Percentiles rank a stretch among this genome's conserved stretches.
Evolutionary conservation across 768 basidiomycete genomes (phyloP).

Genomic region (Sarcodon sp.): DNA sequence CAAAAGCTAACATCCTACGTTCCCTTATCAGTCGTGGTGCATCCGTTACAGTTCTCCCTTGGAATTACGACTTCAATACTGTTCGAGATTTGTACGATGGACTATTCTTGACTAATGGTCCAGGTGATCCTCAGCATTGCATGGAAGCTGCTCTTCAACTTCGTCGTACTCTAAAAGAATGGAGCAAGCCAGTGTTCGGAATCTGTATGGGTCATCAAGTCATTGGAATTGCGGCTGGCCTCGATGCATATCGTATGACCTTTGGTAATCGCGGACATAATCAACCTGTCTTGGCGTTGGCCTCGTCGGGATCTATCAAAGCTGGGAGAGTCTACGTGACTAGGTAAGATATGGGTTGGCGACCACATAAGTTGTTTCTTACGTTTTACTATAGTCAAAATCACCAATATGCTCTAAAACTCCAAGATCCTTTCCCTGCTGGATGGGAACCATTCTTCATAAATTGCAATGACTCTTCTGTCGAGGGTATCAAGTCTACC

Average conservation of each 20-base stretch:
- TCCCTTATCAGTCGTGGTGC: conserved; percentile 86
- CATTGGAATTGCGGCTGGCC: conserved; percentile 92
- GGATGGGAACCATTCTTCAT: conserved; percentile 99
- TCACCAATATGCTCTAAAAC: conserved; percentile 93
- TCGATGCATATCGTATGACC: conserved; percentile 96
- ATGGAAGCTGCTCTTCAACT: conserved; percentile 75
- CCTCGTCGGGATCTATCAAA: conserved; percentile 86
- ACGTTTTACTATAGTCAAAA: conserved; percentile 52
- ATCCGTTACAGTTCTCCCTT: conserved; percentile 89
- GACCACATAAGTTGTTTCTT: conserved; percentile 2
- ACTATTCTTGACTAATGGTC: conserved; percentile 92
- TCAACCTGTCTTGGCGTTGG: conserved; percentile 92
- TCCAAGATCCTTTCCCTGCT: conserved; percentile 89
- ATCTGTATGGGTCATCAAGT: conserved; percentile 99
- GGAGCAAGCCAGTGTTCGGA: conserved; percentile 91
- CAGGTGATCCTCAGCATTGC: conserved; percentile 87
- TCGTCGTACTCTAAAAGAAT: conserved; percentile 72
- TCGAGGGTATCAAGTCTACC: conserved; percentile 97
- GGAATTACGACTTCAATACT: conserved; percentile 94
- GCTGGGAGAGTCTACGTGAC: conserved; percentile 97
- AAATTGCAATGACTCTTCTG: conserved; percentile 98
- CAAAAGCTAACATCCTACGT: conserved; percentile 94
- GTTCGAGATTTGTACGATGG: conserved; percentile 89
- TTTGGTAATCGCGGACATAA: conserved; percentile 99
- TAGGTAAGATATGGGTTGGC: conserved; percentile 34